Evolutionary conservation across 2,329 filamentous ascomycete species (phyloP).

Genomic region (Scedosporium apiospermum): DNA sequence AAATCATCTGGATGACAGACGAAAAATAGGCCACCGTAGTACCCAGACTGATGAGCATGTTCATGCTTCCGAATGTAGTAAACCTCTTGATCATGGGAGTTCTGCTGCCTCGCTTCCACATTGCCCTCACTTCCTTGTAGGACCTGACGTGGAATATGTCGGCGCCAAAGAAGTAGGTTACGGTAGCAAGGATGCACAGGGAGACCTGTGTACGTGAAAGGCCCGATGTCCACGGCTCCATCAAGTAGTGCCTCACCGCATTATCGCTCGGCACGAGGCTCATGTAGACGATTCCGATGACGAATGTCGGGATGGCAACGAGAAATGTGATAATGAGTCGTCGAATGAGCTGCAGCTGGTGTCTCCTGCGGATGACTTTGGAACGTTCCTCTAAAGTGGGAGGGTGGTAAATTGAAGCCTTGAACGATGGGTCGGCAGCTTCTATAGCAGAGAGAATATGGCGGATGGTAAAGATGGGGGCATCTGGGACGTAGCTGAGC

Average conservation of each 20-base stretch:
- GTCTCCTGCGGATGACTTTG: slow-evolving; percentile 58
- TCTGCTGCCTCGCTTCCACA: slow-evolving; percentile 70
- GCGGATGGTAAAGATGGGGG: slow-evolving; percentile 65
- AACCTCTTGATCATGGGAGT: slow-evolving; percentile 67
- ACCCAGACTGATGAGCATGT: slow-evolving; percentile 81
- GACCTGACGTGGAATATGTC: slow-evolving; percentile 77
- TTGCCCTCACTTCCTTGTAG: slow-evolving; percentile 63
- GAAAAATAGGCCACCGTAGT: slow-evolving; percentile 82
- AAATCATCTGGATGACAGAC: slow-evolving; percentile 68
- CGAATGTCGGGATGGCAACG: slow-evolving; percentile 70
- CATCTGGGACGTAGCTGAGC: slow-evolving; percentile 59
- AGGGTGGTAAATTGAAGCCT: slow-evolving; percentile 64
- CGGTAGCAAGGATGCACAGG: slow-evolving; percentile 72
- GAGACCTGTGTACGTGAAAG: slow-evolving; percentile 71
- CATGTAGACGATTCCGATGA: slow-evolving; percentile 90
- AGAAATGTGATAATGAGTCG: slow-evolving; percentile 62
- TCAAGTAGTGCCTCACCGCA: slow-evolving; percentile 52
- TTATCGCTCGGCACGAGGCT: slow-evolving; percentile 58
- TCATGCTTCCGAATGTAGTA: slow-evolving; percentile 95
- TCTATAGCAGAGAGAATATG: slow-evolving; percentile 61
- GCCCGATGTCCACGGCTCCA: slow-evolving; percentile 60
- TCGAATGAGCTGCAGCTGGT: slow-evolving; percentile 57
- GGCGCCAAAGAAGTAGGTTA: slow-evolving; percentile 78
- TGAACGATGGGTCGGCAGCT: slow-evolving; percentile 55
- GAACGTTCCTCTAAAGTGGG: slow-evolving; percentile 78